Evolutionary conservation across 495 filamentous ascomycete genomes (phyloP).

Genomic region (Podospora anserina): DNA sequence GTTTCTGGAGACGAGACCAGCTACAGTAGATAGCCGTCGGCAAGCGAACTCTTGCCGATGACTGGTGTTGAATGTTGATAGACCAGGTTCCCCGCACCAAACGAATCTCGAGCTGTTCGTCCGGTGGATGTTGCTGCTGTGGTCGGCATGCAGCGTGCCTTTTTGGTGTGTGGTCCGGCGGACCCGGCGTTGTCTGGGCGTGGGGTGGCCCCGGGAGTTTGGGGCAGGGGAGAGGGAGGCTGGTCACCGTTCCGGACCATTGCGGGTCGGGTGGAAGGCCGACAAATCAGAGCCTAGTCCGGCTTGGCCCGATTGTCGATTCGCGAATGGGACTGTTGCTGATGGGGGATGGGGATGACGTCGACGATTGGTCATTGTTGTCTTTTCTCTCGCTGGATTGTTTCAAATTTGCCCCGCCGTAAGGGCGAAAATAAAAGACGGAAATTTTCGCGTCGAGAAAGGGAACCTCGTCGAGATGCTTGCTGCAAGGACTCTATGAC

Average conservation of each 20-base stretch:
- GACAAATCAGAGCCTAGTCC: background rate
- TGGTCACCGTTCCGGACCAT: conserved; percentile 4
- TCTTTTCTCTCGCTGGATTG: no score
- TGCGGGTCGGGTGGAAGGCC: background rate
- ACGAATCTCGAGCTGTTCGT: background rate
- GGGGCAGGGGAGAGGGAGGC: background rate
- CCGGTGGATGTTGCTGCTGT: background rate
- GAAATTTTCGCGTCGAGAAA: background rate
- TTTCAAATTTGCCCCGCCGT: background rate
- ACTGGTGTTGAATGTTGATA: background rate
- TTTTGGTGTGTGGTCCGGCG: background rate
- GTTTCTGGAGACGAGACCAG: no score
- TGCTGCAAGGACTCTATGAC: background rate
- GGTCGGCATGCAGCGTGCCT: background rate
- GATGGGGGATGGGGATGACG: conserved; percentile 15
- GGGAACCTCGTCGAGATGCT: background rate
- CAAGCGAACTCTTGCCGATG: background rate
- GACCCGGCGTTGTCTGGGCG: conserved; percentile 3
- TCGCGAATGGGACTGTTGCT: conserved; percentile 6
- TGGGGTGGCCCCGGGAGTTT: conserved; percentile 1
- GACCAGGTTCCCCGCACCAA: conserved; percentile 11
- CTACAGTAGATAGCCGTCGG: background rate
- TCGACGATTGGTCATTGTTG: conserved; percentile 7
- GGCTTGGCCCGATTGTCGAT: conserved; percentile 7
- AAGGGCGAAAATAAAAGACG: conserved; percentile 1